Evolutionary conservation across 805 yeast species (phyloP).

Genomic region (Schwanniomyces polymorphus): DNA sequence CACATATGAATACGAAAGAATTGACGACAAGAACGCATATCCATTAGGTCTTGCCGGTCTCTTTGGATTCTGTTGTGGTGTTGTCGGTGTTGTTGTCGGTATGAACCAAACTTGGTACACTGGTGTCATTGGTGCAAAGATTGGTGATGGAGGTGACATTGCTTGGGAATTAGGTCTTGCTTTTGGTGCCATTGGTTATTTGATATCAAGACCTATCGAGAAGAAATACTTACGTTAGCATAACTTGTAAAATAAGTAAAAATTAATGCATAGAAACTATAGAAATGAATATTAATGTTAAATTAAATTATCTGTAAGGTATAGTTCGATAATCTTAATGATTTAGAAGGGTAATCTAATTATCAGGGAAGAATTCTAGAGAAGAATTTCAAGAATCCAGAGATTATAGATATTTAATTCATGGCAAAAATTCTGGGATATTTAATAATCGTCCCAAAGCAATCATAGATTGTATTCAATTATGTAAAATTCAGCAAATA

Average conservation of each 20-base stretch:
- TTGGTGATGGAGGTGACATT: constrained; percentile 83
- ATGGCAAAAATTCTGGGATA: too few relatives aligned
- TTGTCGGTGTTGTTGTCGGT: constrained; percentile 82
- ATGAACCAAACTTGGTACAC: constrained; percentile 85
- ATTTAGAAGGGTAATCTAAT: too few relatives aligned
- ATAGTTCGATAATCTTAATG: too few relatives aligned
- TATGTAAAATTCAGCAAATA: too few relatives aligned
- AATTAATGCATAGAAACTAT: background rate
- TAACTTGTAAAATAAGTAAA: background rate
- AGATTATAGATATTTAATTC: too few relatives aligned
- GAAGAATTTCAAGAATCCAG: too few relatives aligned
- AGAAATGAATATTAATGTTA: background rate
- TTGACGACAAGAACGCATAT: constrained; percentile 54
- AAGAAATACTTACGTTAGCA: constrained; percentile 53
- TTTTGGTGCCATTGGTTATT: constrained; percentile 65
- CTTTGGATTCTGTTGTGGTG: constrained; percentile 78
- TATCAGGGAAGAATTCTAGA: too few relatives aligned
- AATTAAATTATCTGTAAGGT: background rate
- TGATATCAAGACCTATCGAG: constrained; percentile 62
- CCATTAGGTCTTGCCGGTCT: constrained; percentile 82
- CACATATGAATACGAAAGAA: constrained; percentile 64
- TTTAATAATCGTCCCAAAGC: too few relatives aligned
- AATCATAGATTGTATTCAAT: too few relatives aligned
- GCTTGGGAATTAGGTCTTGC: constrained; percentile 78
- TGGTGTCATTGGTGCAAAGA: constrained; percentile 63